Conservation (phyloP, 2,329 filamentous ascomycete genomes). For the Camillea tinctor region DNA sequence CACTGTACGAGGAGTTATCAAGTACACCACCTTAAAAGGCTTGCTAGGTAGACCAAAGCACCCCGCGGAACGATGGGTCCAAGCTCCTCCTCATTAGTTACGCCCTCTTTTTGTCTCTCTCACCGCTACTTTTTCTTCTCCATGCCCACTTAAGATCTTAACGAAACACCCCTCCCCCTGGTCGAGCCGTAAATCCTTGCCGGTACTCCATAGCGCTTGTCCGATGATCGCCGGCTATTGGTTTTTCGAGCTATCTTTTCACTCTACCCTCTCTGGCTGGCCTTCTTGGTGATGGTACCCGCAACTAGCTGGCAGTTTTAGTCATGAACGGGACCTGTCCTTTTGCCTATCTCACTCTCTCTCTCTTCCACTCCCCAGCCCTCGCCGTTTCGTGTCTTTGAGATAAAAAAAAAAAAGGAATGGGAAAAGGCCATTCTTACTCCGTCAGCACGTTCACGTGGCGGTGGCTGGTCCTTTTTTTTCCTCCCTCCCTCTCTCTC, state of each 20-base stretch:
- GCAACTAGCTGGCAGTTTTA: neutral
- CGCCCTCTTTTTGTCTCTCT: slow-evolving; percentile 7
- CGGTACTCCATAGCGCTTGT: slow-evolving; percentile 29
- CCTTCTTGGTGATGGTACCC: slow-evolving; percentile 5
- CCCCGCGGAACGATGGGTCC: slow-evolving; percentile 25
- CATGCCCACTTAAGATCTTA: slow-evolving; percentile 22
- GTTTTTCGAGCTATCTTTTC: slow-evolving; percentile 18
- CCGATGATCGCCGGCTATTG: slow-evolving; percentile 33
- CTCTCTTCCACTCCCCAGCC: neutral
- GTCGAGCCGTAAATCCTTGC: slow-evolving; percentile 29
- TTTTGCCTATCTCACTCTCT: slow-evolving; percentile 2
- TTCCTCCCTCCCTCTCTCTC: neutral
- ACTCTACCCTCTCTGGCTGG: slow-evolving; percentile 7
- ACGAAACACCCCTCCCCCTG: slow-evolving; percentile 23
- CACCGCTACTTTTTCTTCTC: slow-evolving; percentile 29
- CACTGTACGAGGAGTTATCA: slow-evolving; percentile 15
- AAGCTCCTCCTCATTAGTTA: slow-evolving; percentile 18
- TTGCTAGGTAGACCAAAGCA: slow-evolving; percentile 16
- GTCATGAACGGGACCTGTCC: slow-evolving; percentile 7
- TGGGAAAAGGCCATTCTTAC: neutral
- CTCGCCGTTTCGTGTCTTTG: slow-evolving; percentile 1
- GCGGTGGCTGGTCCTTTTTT: slow-evolving; percentile 19
- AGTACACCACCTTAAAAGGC: slow-evolving; percentile 1
- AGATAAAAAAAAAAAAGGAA: neutral
- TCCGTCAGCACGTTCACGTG: slow-evolving; percentile 14